A percentile compares a stretch with the other conserved stretches of the same genome.
Conservation (phyloP, 768 basidiomycete species). For the Obba rivulosa region DNA sequence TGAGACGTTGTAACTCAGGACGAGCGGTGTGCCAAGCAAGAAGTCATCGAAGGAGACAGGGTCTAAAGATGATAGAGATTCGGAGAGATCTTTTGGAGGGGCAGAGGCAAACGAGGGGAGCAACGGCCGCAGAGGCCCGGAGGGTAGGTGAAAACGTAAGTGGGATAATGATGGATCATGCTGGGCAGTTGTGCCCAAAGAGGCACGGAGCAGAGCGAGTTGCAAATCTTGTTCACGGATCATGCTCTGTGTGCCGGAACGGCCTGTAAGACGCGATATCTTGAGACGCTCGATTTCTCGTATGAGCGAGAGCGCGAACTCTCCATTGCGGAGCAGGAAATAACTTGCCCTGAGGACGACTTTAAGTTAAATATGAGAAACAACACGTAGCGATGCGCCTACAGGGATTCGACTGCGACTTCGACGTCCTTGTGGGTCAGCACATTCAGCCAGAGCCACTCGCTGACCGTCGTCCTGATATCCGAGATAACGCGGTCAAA, state of each 20-base stretch:
- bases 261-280: slow-evolving; percentile 65
- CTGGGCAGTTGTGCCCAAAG: slow-evolving; percentile 83
- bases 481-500: slow-evolving; percentile 73
- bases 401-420: slow-evolving; percentile 83
- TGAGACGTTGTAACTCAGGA: slow-evolving; percentile 62
- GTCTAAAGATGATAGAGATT: slow-evolving; percentile 34
- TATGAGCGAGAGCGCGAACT: slow-evolving; percentile 79
- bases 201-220: slow-evolving; percentile 80
- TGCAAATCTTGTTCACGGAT: slow-evolving; percentile 91
- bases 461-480: slow-evolving; percentile 77
- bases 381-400: slow-evolving; percentile 24
- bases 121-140: slow-evolving; percentile 76
- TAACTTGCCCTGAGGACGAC: slow-evolving; percentile 64
- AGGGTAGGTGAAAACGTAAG: slow-evolving; percentile 72
- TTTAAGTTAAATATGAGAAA: slow-evolving; percentile 7
- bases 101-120: slow-evolving; percentile 60
- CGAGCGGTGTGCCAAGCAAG: slow-evolving; percentile 74
- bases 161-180: slow-evolving; percentile 72
- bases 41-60: slow-evolving; percentile 61
- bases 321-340: slow-evolving; percentile 84
- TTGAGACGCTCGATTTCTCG: slow-evolving; percentile 84
- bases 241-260: slow-evolving; percentile 61
- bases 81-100: slow-evolving; percentile 30
- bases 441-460: slow-evolving; percentile 93
- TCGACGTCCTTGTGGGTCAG: slow-evolving; percentile 79